Evolutionary conservation across 2,329 filamentous ascomycete species (phyloP), one percentile per base, ranked within the genome.

Genomic region (Calycina herbarum): DNA sequence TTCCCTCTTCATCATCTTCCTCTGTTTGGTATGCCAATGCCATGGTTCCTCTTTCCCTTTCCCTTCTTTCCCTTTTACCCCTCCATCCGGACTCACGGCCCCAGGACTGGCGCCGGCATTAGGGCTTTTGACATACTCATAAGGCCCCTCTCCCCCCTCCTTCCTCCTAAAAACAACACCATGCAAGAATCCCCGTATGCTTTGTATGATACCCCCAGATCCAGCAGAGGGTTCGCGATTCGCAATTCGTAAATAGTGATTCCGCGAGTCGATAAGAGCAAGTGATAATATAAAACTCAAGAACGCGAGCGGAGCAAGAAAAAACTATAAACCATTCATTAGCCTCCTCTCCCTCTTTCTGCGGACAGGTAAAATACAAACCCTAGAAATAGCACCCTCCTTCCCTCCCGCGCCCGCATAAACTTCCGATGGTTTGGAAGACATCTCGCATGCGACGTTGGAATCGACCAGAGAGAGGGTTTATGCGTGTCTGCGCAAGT

Each of bases 231-330:
- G 51, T 68, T 69, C 10, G 65, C 63, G 42, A 69, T 51, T 27
- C 17, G 51, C 65, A 17, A 66, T 58, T 40, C 74, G 70, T 10
- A 70, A 57, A 8, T 59, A 64, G 59, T 70, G 59, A 59, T 74
- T 75, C 4, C 66, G 66, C 0, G 63, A 61, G 59, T 74, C 72
- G 66, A 76, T 68, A 1, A 76, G 68, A 24, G 72, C 71, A 62
- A 76, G 74, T 10, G 74, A 76, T 59, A 76, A 62, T 67, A 76
- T 69, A 68, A 76, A 76, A 51, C 74, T 74, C 59, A 76, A 17
- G 66, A 76, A 76, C 20, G 70, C 71, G 42, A 76, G 60, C 0
- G 75, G 74, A 5, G 74, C 64, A 24, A 76, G 73, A n/a, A 76
- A 57, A 8, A 76, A 64, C 75, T 76, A 27, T 57, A 17, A 0